phyloP scores from a whole-genome alignment of 768 basidiomycete genomes.

The Suillus tomentosus region DNA sequence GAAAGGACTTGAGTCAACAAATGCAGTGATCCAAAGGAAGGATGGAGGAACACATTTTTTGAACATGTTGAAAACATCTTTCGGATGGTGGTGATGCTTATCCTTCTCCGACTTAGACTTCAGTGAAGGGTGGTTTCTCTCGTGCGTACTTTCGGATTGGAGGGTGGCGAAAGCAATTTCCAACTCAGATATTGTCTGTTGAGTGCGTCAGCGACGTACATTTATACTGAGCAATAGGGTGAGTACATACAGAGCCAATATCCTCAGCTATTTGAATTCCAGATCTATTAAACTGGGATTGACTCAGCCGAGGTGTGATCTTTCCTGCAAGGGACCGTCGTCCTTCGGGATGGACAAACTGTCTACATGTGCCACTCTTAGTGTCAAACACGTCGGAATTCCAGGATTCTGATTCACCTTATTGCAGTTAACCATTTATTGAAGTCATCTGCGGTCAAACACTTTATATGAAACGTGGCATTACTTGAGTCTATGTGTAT shows the following conservation, averaged over 20 bases:
- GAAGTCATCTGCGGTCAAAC: constrained; percentile 71
- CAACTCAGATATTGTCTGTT: constrained; percentile 59
- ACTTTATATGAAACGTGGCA: constrained; percentile 83
- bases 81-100: constrained; percentile 39
- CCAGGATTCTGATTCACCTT: constrained; percentile 46
- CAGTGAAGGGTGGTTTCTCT: constrained; percentile 33
- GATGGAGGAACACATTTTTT: constrained; percentile 53
- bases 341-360: constrained; percentile 51
- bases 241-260: constrained; percentile 57
- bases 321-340: constrained; percentile 37
- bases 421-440: constrained; percentile 73
- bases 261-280: constrained; percentile 56
- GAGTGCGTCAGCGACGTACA: constrained; percentile 6
- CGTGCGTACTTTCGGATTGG: constrained; percentile 40
- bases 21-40: constrained; percentile 8
- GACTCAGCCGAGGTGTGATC: constrained; percentile 42
- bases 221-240: constrained; percentile 1
- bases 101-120: constrained; percentile 48
- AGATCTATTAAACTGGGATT: constrained; percentile 51
- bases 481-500: constrained; percentile 78
- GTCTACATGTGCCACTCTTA: constrained; percentile 41
- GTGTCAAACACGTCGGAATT: constrained; percentile 4
- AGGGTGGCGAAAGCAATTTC: constrained; percentile 54
- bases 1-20: constrained; percentile 13
- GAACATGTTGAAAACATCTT: constrained; percentile 58